Evolutionary conservation across 305 asterid species (phyloP).

Genomic region (Petunia hybrid): DNA sequence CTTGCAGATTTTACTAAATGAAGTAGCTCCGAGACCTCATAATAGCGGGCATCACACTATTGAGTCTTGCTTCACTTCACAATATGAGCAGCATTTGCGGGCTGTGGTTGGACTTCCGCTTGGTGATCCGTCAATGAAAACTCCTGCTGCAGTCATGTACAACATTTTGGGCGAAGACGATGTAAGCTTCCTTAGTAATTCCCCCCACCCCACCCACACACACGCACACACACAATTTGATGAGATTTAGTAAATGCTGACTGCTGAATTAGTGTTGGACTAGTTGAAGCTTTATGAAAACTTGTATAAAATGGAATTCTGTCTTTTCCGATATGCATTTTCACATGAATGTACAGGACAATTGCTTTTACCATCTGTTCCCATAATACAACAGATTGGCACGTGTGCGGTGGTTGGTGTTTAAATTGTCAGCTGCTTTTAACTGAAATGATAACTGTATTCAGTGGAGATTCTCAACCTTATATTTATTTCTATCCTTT

Average conservation of each 20-base stretch:
- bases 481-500: background rate
- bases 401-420: background rate
- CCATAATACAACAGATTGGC: background rate
- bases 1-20: slow-evolving; percentile 81
- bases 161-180: slow-evolving; percentile 93
- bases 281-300: background rate
- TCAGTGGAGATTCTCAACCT: background rate
- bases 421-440: background rate
- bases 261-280: background rate
- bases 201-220: too few species aligned
- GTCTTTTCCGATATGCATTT: slow-evolving; percentile 23
- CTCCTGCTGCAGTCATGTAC: slow-evolving; percentile 86
- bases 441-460: background rate
- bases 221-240: background rate
- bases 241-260: slow-evolving; percentile 2
- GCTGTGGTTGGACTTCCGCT: slow-evolving; percentile 97
- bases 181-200: slow-evolving; percentile 45
- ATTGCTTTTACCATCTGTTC: slow-evolving; percentile 18
- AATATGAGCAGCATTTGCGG: slow-evolving; percentile 92
- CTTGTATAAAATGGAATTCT: background rate
- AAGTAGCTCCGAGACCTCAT: slow-evolving; percentile 99
- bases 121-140: slow-evolving; percentile 93
- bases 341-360: background rate
- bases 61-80: slow-evolving; percentile 90
- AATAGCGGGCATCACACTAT: slow-evolving; percentile 98